phyloP scores from a whole-genome alignment of 352 stramenopile species.

The Sclerospora graminicola region DNA sequence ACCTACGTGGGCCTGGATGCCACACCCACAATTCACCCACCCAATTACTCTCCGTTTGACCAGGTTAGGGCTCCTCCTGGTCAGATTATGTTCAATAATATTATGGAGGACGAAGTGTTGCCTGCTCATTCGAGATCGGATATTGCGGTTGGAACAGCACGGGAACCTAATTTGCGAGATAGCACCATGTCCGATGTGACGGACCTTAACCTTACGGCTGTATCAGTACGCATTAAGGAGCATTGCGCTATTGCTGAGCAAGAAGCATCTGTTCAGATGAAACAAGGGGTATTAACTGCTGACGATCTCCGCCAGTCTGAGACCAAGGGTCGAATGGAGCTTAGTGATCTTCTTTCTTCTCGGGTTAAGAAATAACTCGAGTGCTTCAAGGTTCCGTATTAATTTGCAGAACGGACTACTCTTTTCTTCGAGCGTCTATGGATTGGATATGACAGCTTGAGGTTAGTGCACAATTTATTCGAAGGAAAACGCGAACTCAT shows the following conservation, averaged over 20 bases:
- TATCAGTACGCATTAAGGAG: constrained; percentile 43
- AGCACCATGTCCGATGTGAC: constrained; percentile 22
- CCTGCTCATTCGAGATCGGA: constrained; percentile 3
- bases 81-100: constrained; percentile 53
- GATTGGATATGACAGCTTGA: background rate
- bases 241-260: constrained; percentile 26
- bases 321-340: constrained; percentile 25
- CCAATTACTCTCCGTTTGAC: constrained; percentile 9
- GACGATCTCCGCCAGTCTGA: constrained; percentile 39
- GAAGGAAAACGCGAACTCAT: constrained; percentile 1
- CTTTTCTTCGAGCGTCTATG: background rate
- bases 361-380: constrained; percentile 3
- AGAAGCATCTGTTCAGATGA: constrained; percentile 15
- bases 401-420: constrained; percentile 9
- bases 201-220: constrained; percentile 40
- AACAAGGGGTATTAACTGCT: constrained; percentile 36
- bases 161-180: constrained; percentile 16
- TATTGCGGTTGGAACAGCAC: background rate
- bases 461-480: constrained; percentile 6
- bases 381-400: constrained; percentile 12
- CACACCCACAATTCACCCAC: constrained; percentile 14
- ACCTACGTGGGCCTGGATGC: constrained; percentile 24
- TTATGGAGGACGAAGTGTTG: constrained; percentile 42
- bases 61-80: constrained; percentile 12
- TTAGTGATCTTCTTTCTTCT: constrained; percentile 37